Evolutionary conservation across 2,329 filamentous ascomycete genomes (phyloP), one percentile per base, ranked within the genome.

Genomic region (Colletotrichum australisinense): DNA sequence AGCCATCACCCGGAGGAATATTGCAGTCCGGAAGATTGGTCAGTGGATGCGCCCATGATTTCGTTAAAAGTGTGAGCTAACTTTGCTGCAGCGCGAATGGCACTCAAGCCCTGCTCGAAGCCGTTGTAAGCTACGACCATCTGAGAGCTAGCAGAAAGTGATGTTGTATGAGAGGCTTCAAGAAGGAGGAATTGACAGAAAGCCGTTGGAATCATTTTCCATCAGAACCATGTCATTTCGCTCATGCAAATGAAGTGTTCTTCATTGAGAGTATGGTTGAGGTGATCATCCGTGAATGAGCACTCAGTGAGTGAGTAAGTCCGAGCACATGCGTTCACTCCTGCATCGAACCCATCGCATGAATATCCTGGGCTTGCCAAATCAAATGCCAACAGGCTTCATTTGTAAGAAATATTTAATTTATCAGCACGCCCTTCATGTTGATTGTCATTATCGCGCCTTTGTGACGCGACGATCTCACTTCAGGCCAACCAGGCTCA

Each of bases 1-100:
- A 91, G 89, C 76, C 91, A 93, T 78, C 88, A 92, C 76, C 91
- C 91, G 2, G 85, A 88, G 57, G 91, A 93, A 77, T 92, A 90
- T 77, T 89, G 88, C 49, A 88, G 86, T 55, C 85, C 86, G 0
- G 89, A 91, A 59, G 89, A 92, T 78, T 92, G 89, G 74, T 75
- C 32, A 67, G 73, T 49, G 2, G 5, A 9, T 8, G 1, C 12
- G 12, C n/a, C 9, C 6, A 5, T n/a, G 28, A 6, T 19, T 4
- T 46, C 16, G 28, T 16, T 11, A 52, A 5, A 24, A 64, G 22
- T 22, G 56, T 26, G 11, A 46, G 5, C 63, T 72, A n/a, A 63
- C 49, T 9, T 49, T 49, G 30, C 7, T 7, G 12, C 38, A 77
- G 76, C 42, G 75, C 75, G 5, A 67, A 73, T 53, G 76, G 76